A percentile compares a stretch with the other conserved stretches of the same genome.
Conservation (phyloP, 768 basidiomycete genomes). For the Xerocomellus intermedius region DNA sequence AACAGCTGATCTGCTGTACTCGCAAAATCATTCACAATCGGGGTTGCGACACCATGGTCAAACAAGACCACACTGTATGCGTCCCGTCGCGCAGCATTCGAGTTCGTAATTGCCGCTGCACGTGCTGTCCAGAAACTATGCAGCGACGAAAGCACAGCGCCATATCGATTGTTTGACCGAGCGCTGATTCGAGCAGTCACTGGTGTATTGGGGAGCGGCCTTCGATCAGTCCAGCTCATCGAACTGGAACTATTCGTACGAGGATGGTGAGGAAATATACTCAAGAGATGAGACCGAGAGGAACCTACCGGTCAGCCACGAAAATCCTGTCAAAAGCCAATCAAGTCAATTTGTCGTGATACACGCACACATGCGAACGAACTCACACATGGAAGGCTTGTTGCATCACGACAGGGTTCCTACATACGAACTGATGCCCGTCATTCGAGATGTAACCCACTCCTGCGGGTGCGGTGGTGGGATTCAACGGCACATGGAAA, state of each 20-base stretch:
- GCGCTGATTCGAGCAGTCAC: conserved; percentile 37
- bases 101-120: conserved; percentile 33
- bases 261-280: background rate
- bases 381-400: conserved; percentile 63
- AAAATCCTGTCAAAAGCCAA: conserved; percentile 41
- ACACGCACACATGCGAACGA: background rate
- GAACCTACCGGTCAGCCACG: conserved; percentile 46
- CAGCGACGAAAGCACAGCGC: conserved; percentile 57
- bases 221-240: conserved; percentile 43
- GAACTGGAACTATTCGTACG: conserved; percentile 44
- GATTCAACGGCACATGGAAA: conserved; percentile 44
- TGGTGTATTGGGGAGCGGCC: conserved; percentile 46
- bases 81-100: conserved; percentile 41
- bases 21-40: conserved; percentile 45
- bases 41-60: conserved; percentile 18
- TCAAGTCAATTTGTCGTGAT: background rate
- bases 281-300: background rate
- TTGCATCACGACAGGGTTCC: conserved; percentile 50
- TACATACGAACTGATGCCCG: conserved; percentile 54
- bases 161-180: conserved; percentile 47
- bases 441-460: conserved; percentile 54
- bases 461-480: conserved; percentile 27
- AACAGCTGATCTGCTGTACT: conserved; percentile 47
- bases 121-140: conserved; percentile 57
- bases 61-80: conserved; percentile 58